Base-by-base conservation (phyloP, 176 grass and related monocot species). In the Pharus latifolius region DNA sequence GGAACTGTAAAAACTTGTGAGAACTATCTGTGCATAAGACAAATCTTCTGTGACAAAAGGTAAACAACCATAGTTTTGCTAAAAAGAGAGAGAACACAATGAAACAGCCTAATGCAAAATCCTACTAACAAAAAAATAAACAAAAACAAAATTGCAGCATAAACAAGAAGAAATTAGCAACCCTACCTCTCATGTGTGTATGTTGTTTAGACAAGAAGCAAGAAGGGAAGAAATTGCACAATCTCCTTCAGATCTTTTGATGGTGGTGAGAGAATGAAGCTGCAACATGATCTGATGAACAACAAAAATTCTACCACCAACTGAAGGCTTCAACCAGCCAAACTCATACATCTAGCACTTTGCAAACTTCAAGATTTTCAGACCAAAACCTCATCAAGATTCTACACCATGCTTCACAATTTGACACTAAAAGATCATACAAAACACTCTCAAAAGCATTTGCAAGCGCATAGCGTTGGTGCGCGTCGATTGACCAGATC, bases 191-290 rank as follows among this genome's bases (percentile, higher is more conserved):
- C 22, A 56, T 13, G 23, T 50, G 73, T 37, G 15, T 6, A 38
- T 9, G 35, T 7, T 24, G 14, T 19, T 9, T 44, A 10, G 6
- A 60, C 27, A 25, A 60, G n/a, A 69, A 28, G 7, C 23, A 15
- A 56, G 19, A 33, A 15, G 18, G 11, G 33, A 60, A 34, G 16
- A 25, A 18, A 6, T 44, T 41, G 22, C 2, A 23, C 22, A 64
- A 32, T 7, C 46, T n/a, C n/a, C 62, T 38, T 38, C 49, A 42
- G 43, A 53, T 79, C 16, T 30, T 37, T 91, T 91, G 84, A 47
- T 78, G 84, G 65, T 65, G 77, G 84, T 55, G 88, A 84, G 80
- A 74, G 63, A 91, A 60, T 91, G 88, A 91, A 91, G 60, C 80
- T 88, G 84, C 84, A 84, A 49, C 76, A 88, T 91, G 88, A 84